Evolutionary conservation across 176 grass and related monocot species (phyloP).

Genomic region (Triticum dicoccoides): DNA sequence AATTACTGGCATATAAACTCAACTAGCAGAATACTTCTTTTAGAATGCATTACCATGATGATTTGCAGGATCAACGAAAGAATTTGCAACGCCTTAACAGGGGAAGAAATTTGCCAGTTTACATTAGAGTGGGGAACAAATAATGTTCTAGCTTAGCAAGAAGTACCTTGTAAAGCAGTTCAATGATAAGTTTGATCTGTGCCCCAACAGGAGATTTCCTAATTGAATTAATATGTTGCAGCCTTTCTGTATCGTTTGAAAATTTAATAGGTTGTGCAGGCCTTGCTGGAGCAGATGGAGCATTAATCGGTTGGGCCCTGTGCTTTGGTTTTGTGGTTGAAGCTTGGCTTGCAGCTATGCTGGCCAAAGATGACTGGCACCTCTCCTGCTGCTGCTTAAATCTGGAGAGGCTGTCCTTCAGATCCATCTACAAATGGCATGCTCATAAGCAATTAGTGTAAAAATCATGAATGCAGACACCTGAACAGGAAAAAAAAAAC

Average conservation of each 20-base stretch:
- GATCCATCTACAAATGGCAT: constrained; percentile 52
- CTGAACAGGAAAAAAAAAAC: background rate
- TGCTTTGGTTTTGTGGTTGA: constrained; percentile 50
- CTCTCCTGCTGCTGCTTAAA: constrained; percentile 91
- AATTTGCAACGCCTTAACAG: constrained; percentile 3
- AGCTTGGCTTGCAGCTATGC: constrained; percentile 48
- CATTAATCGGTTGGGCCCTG: constrained; percentile 42
- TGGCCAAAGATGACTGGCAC: constrained; percentile 69
- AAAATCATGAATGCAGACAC: background rate
- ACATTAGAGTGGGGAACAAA: background rate
- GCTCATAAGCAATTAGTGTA: background rate
- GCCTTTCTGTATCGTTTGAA: constrained; percentile 87
- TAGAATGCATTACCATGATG: background rate
- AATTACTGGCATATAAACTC: background rate
- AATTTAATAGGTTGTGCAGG: constrained; percentile 56
- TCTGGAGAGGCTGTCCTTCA: constrained; percentile 81
- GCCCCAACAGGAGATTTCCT: constrained; percentile 78
- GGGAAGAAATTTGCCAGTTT: background rate
- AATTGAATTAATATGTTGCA: constrained; percentile 78
- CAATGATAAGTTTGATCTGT: constrained; percentile 84
- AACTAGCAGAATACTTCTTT: background rate
- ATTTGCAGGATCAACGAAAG: background rate
- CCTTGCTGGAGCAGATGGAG: constrained; percentile 45
- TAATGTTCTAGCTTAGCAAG: background rate
- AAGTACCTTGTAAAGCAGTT: constrained; percentile 73